Conservation (phyloP, 2,329 filamentous ascomycete genomes). For the Hymenoscyphus albidus region DNA sequence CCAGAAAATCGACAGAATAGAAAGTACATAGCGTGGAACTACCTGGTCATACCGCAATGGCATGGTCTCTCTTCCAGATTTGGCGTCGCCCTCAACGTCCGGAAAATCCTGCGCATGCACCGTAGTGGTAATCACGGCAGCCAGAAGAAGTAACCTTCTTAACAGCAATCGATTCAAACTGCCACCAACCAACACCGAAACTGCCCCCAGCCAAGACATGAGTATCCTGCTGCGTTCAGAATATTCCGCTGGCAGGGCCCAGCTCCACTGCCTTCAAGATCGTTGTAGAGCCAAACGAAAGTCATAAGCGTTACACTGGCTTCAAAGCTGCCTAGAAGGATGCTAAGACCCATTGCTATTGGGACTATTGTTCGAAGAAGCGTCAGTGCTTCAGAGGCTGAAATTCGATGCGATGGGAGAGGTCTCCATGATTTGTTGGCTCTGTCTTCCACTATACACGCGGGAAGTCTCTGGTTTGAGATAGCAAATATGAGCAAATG, state of each 20-base stretch:
- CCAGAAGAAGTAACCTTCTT: conserved; percentile 8
- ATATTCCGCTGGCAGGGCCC: not conserved
- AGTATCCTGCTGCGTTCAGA: conserved; percentile 9
- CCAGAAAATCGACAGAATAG: conserved; percentile 22
- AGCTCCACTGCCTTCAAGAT: conserved; percentile 1
- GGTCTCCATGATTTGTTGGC: conserved; percentile 36
- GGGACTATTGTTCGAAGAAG: not conserved
- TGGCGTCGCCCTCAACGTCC: conserved; percentile 30
- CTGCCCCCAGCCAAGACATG: not conserved
- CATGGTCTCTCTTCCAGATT: conserved; percentile 23
- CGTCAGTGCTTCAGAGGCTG: not conserved
- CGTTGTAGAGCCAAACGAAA: conserved; percentile 8
- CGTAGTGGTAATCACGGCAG: conserved; percentile 18
- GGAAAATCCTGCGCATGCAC: conserved; percentile 34
- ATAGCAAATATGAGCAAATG: not conserved
- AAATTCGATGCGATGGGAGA: conserved; percentile 30
- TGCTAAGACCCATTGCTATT: not conserved
- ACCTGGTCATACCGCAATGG: conserved; percentile 26
- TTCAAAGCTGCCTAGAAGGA: not conserved
- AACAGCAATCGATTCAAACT: not conserved
- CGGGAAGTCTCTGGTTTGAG: conserved; percentile 3
- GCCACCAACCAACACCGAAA: not conserved
- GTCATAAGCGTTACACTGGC: not conserved
- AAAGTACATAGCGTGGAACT: conserved; percentile 23
- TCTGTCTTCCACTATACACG: conserved; percentile 23